phyloP scores from a whole-genome alignment of 139 green algal species.

The Chlorella sp. region DNA sequence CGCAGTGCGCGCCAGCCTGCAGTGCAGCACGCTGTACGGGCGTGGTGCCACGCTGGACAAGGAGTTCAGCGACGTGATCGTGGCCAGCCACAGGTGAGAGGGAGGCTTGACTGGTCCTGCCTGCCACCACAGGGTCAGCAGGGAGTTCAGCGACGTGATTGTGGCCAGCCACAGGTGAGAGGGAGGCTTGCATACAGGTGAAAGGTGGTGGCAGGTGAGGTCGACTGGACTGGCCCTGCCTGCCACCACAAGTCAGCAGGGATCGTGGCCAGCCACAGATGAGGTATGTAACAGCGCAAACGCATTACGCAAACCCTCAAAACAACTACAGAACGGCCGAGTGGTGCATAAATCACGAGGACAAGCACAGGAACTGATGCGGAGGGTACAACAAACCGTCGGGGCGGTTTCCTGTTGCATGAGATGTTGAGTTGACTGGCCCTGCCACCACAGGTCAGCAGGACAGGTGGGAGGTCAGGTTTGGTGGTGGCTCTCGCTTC shows the following conservation, averaged over 20 bases:
- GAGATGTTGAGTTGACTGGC: not conserved
- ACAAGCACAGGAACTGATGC: not conserved
- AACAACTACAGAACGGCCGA: no score
- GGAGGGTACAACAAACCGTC: no score
- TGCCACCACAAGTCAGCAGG: no score
- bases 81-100: slow-evolving; percentile 28
- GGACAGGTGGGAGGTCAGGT: not conserved
- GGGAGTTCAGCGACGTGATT: no score
- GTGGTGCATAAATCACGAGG: not conserved
- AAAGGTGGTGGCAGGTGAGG: not conserved
- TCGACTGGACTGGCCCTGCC: not conserved
- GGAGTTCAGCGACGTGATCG: slow-evolving; percentile 37
- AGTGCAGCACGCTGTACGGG: not conserved
- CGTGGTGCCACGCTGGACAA: slow-evolving; percentile 30
- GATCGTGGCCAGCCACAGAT: not conserved
- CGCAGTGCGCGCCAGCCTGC: not conserved
- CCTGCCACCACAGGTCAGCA: not conserved
- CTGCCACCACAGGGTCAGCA: no score
- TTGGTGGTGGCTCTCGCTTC: not conserved
- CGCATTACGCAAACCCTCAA: no score
- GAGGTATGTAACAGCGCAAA: no score
- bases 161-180: slow-evolving; percentile 29
- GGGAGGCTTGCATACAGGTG: not conserved
- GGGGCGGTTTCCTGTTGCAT: no score
- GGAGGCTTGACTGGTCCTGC: not conserved